These are phyloP conservation scores for Zymoseptoria tritici DNA, from an alignment of 2,329 filamentous ascomycete genomes.

Conservation along the genomic window DNA sequence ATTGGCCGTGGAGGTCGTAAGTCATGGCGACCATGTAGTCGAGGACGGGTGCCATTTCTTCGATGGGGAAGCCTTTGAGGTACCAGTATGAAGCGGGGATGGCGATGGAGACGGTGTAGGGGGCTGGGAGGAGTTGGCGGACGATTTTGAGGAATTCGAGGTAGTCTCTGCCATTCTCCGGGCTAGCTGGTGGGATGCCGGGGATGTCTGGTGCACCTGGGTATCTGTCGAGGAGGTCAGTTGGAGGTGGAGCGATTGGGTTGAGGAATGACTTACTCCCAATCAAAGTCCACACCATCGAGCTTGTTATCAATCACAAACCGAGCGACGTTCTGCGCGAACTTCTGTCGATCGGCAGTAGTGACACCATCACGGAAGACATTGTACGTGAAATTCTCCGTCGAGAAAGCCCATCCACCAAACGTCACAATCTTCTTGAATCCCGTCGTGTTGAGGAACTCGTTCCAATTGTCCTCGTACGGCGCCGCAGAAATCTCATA, in stretches of 20 bases:
- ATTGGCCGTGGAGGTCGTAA: constrained; percentile 31
- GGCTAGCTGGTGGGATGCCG: constrained; percentile 3
- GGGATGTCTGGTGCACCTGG: constrained; percentile 5
- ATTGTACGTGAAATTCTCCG: constrained; percentile 21
- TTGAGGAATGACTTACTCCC: constrained; percentile 24
- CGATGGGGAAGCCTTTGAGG: constrained; percentile 24
- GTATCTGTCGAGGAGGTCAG: background rate
- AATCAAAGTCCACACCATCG: constrained; percentile 36
- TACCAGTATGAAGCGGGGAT: constrained; percentile 28
- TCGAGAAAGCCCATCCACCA: constrained; percentile 41
- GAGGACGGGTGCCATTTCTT: constrained; percentile 16
- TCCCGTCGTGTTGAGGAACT: constrained; percentile 26
- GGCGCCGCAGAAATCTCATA: constrained; percentile 27
- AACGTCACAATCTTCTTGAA: constrained; percentile 39
- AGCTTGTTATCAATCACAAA: constrained; percentile 72
- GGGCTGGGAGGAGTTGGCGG: constrained; percentile 3
- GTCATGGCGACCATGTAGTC: constrained; percentile 32
- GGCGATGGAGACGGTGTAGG: constrained; percentile 21
- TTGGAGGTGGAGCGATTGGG: background rate
- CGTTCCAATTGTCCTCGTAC: constrained; percentile 25
- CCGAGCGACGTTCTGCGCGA: constrained; percentile 57
- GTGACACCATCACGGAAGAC: constrained; percentile 34
- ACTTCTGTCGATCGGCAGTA: constrained; percentile 40
- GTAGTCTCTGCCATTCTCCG: constrained; percentile 6
- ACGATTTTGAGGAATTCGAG: constrained; percentile 11